These are phyloP conservation scores for Ophiosphaerella korrae DNA, from an alignment of 2,329 filamentous ascomycete genomes.

Conservation along the genomic window DNA sequence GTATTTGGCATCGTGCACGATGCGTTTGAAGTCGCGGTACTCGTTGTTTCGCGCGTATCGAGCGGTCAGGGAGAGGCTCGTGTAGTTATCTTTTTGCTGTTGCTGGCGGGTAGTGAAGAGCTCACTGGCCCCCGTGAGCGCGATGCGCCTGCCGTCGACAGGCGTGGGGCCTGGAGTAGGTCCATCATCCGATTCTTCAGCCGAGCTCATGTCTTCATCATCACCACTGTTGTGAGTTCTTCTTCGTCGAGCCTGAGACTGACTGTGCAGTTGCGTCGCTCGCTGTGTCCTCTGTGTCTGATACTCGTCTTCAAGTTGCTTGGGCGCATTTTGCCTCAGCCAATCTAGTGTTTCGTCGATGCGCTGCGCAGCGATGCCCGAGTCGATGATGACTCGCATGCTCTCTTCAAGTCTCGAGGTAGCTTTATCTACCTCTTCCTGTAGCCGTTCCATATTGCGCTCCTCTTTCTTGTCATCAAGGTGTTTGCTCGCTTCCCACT, in stretches of 20 bases:
- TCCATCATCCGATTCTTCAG: conserved; percentile 40
- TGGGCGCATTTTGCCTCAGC: conserved; percentile 46
- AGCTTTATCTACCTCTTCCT: conserved; percentile 55
- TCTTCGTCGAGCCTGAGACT: conserved; percentile 25
- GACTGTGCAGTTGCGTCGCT: conserved; percentile 41
- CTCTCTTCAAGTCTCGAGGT: conserved; percentile 63
- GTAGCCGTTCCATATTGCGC: conserved; percentile 45
- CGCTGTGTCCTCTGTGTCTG: conserved; percentile 45
- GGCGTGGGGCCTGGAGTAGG: conserved; percentile 46
- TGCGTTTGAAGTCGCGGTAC: conserved; percentile 65
- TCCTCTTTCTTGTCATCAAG: conserved; percentile 49
- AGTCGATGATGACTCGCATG: conserved; percentile 64
- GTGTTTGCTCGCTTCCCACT: conserved; percentile 42
- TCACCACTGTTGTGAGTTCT: conserved; percentile 13
- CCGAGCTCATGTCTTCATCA: conserved; percentile 41
- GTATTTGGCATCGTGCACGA: conserved; percentile 66
- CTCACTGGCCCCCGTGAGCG: conserved; percentile 42
- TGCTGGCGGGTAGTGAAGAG: conserved; percentile 47
- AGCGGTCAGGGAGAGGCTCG: conserved; percentile 40
- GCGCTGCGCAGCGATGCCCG: conserved; percentile 53
- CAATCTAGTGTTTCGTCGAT: conserved; percentile 52
- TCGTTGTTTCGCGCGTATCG: conserved; percentile 65
- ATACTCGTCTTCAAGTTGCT: conserved; percentile 33
- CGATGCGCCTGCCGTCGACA: conserved; percentile 40
- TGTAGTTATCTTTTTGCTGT: conserved; percentile 52